A percentile compares a stretch with the other conserved stretches of the same genome.
Conservation (phyloP, 2,329 filamentous ascomycete genomes). For the Penicillium italicum region DNA sequence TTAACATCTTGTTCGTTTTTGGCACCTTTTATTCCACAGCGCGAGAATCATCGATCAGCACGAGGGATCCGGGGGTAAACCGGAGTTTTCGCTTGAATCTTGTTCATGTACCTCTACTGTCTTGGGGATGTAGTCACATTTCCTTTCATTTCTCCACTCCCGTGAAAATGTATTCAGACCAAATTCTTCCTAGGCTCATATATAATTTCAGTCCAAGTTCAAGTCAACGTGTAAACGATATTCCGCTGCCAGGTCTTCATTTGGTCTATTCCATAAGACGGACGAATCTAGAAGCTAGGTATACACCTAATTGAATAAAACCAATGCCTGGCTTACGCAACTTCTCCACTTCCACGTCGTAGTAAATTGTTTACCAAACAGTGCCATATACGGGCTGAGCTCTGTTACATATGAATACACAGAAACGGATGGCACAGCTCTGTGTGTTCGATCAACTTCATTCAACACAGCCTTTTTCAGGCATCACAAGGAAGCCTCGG, state of each 20-base stretch:
- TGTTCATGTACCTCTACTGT: slow-evolving; percentile 36
- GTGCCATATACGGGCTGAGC: too few relatives aligned
- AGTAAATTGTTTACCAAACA: too few relatives aligned
- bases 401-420: too few relatives aligned
- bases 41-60: slow-evolving; percentile 33
- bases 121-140: slow-evolving; percentile 27
- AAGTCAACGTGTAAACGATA: neutral
- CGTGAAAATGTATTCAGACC: slow-evolving; percentile 25
- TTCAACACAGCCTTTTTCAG: too few relatives aligned
- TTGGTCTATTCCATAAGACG: neutral
- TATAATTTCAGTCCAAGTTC: slow-evolving; percentile 7
- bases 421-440: too few relatives aligned
- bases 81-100: slow-evolving; percentile 36
- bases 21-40: slow-evolving; percentile 31
- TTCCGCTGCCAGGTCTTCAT: neutral
- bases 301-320: neutral
- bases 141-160: slow-evolving; percentile 31
- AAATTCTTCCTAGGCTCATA: slow-evolving; percentile 7
- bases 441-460: too few relatives aligned
- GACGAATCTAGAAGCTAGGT: neutral
- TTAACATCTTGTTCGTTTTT: slow-evolving; percentile 27
- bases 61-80: slow-evolving; percentile 30
- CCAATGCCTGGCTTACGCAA: too few relatives aligned
- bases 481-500: too few relatives aligned
- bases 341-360: too few relatives aligned